Evolutionary conservation across 2,329 filamentous ascomycete genomes (phyloP), one percentile per base, ranked within the genome.

Genomic region (Pseudogymnoascus sp.): DNA sequence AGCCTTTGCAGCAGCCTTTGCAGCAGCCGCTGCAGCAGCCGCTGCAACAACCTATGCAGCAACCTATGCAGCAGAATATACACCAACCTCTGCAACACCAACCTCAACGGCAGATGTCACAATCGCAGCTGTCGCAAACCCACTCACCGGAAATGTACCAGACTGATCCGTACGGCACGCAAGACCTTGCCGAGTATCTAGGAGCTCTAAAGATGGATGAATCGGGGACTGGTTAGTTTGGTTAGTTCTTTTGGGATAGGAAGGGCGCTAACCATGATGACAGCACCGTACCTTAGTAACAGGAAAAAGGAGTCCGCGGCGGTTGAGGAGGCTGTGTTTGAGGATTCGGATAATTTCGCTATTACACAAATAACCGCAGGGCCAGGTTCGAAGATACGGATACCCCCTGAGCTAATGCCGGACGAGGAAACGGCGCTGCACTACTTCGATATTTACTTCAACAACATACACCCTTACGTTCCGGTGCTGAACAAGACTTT

Each of bases 361-460:
- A 84, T 86, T 50, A 77, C 83, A 31, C 75, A 86, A 11, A 83
- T 89, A 36, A 82, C 84, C 14, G 82, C 83, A 5, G 84, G 86
- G 7, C 84, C 90, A 6, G 91, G 91, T 60, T 81, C 87, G 21
- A 92, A 89, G 64, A 89, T 96, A 64, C 86, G 91, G 37, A 96
- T 97, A 66, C 95, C 93, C 0, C 90, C 89, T 0, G 92, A 96
- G 70, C 83, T 97, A 71, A 96, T 97, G 92, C 93, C 93, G 0
- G 84, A 89, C 31, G 91, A 97, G 34, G 87, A 91, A 50, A 90
- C 90, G 37, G 88, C 88, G 4, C 78, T 92, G 72, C 84, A 89
- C 37, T 96, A 95, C 73, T 96, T 97, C 73, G 87, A 95, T 40
- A 89, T 96, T 46, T 97, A 91, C 74, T 97, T 97, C 75, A 80